These are phyloP conservation scores for Ganoderma multipileum DNA, from an alignment of 1,284 basidiomycete genomes.

Conservation along the genomic window DNA sequence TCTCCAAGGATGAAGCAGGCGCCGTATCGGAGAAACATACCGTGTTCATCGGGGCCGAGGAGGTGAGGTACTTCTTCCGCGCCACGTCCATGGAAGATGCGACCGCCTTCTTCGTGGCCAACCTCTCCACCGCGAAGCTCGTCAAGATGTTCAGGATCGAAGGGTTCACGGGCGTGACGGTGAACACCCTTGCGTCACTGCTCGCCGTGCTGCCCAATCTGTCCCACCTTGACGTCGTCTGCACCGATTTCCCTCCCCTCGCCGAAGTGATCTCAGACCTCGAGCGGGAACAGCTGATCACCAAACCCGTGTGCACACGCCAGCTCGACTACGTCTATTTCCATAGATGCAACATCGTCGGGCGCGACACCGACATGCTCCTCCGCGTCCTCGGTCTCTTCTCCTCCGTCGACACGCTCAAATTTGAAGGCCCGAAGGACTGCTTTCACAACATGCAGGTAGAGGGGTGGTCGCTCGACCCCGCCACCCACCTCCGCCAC, in stretches of 20 bases:
- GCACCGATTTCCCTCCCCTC: background rate
- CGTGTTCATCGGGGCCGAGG: background rate
- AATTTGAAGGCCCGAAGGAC: background rate
- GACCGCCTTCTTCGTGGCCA: background rate
- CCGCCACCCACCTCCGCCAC: background rate
- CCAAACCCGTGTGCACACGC: background rate
- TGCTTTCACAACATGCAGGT: background rate
- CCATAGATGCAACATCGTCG: background rate
- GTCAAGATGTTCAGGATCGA: background rate
- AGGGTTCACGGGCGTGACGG: background rate
- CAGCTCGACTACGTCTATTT: background rate
- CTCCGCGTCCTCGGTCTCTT: background rate
- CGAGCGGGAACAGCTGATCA: background rate
- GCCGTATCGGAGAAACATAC: background rate
- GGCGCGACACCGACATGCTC: background rate
- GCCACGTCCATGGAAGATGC: background rate
- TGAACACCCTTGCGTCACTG: background rate
- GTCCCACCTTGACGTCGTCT: background rate
- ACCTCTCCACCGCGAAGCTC: background rate
- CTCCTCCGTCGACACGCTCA: background rate
- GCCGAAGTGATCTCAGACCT: background rate
- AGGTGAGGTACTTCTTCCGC: constrained; percentile 22
- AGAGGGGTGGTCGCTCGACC: background rate
- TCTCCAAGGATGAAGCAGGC: background rate
- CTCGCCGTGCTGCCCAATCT: background rate